Conservation (phyloP, 2,329 filamentous ascomycete species). For the Capronia coronata region DNA sequence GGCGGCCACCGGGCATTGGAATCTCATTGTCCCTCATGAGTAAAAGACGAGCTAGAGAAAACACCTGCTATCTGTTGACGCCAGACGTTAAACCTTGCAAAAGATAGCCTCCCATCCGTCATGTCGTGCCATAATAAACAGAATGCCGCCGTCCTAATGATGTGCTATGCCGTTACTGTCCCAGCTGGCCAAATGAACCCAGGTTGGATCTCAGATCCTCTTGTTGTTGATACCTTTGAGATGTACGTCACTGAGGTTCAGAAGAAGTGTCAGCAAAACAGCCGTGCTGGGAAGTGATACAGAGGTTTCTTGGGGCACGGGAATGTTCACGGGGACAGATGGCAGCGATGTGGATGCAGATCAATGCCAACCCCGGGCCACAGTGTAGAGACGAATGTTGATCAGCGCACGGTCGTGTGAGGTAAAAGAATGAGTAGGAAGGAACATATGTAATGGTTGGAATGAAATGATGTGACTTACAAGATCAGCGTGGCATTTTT, state of each 20-base stretch:
- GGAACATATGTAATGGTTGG: too few relatives aligned
- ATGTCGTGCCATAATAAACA: slow-evolving; percentile 2
- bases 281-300: too few relatives aligned
- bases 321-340: too few relatives aligned
- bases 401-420: neutral
- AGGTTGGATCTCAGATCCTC: slow-evolving; percentile 15
- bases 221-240: slow-evolving; percentile 56
- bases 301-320: neutral
- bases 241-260: slow-evolving; percentile 55
- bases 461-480: slow-evolving; percentile 50
- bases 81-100: neutral
- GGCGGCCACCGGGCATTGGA: neutral
- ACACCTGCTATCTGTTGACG: neutral
- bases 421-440: slow-evolving; percentile 10
- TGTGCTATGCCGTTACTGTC: neutral
- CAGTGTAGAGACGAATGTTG: too few relatives aligned
- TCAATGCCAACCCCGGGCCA: neutral
- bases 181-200: neutral
- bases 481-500: slow-evolving; percentile 70
- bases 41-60: neutral
- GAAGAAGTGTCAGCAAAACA: neutral
- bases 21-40: neutral
- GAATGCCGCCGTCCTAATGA: slow-evolving; percentile 5
- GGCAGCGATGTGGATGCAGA: neutral
- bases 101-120: neutral